Evolutionary conservation across 495 filamentous ascomycete genomes (phyloP).

Genomic region (Thozetella sp.): DNA sequence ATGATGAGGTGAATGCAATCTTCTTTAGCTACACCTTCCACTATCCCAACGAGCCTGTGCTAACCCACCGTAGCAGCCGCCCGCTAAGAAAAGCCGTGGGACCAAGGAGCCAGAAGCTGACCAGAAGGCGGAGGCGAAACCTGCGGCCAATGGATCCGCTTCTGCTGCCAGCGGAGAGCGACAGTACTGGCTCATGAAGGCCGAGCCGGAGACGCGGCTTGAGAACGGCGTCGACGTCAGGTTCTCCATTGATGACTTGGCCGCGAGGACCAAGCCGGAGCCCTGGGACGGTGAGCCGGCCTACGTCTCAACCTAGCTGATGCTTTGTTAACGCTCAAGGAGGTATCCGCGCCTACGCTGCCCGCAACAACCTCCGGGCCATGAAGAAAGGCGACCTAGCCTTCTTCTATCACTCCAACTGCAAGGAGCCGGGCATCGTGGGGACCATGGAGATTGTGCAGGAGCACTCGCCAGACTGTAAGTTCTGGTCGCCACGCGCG

Average conservation of each 20-base stretch:
- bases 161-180: not conserved
- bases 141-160: not conserved
- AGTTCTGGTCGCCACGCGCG: slow-evolving; percentile 18
- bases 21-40: too few species aligned
- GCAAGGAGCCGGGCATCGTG: slow-evolving; percentile 85
- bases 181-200: slow-evolving; percentile 91
- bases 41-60: too few species aligned
- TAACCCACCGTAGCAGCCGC: not conserved
- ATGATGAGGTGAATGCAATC: not conserved
- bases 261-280: slow-evolving; percentile 68
- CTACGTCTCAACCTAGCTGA: slow-evolving; percentile 3
- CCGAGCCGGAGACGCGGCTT: slow-evolving; percentile 83
- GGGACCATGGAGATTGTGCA: slow-evolving; percentile 92
- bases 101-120: not conserved
- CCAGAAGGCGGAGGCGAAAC: not conserved
- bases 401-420: slow-evolving; percentile 98
- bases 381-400: slow-evolving; percentile 93
- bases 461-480: slow-evolving; percentile 80
- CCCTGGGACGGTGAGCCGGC: slow-evolving; percentile 77
- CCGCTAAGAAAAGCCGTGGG: not conserved
- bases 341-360: slow-evolving; percentile 55
- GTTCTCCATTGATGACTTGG: slow-evolving; percentile 94
- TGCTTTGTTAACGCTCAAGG: slow-evolving; percentile 11
- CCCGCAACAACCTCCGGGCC: slow-evolving; percentile 81
- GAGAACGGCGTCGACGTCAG: slow-evolving; percentile 86